A percentile compares a stretch with the other conserved stretches of the same genome.
Conservation (phyloP, 2,329 filamentous ascomycete species). For the Trichoderma gracile region DNA sequence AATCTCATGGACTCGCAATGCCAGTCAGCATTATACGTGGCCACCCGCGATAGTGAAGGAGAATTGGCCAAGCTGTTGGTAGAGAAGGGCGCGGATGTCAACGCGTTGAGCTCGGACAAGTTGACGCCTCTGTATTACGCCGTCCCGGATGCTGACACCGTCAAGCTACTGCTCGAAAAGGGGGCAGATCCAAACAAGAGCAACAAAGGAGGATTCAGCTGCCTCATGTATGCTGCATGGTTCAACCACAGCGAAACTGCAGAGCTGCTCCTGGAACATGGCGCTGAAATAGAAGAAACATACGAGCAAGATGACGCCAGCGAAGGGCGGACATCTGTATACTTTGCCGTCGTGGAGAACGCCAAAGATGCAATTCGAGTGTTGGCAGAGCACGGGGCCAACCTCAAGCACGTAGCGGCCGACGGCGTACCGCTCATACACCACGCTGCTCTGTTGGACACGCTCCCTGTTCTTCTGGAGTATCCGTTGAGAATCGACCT, state of each 20-base stretch:
- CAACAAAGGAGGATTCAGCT: conserved; percentile 16
- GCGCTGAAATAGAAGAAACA: conserved; percentile 10
- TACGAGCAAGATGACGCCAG: conserved; percentile 17
- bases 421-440: conserved; percentile 17
- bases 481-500: conserved; percentile 24
- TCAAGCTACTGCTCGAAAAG: conserved; percentile 22
- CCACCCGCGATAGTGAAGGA: neutral
- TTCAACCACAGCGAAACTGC: conserved; percentile 12
- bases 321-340: conserved; percentile 23
- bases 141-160: neutral
- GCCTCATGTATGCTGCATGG: conserved; percentile 24
- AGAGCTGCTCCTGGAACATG: conserved; percentile 17
- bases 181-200: conserved; percentile 21
- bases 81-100: conserved; percentile 28
- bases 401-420: conserved; percentile 5
- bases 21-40: conserved; percentile 7
- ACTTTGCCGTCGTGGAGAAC: conserved; percentile 1
- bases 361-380: neutral
- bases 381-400: conserved; percentile 23
- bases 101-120: conserved; percentile 14
- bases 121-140: conserved; percentile 20
- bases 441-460: neutral
- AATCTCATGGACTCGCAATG: neutral
- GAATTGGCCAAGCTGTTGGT: conserved; percentile 26
- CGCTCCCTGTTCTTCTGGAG: conserved; percentile 14